Conservation (phyloP, 352 stramenopile species). For the Pythium aquatile region DNA sequence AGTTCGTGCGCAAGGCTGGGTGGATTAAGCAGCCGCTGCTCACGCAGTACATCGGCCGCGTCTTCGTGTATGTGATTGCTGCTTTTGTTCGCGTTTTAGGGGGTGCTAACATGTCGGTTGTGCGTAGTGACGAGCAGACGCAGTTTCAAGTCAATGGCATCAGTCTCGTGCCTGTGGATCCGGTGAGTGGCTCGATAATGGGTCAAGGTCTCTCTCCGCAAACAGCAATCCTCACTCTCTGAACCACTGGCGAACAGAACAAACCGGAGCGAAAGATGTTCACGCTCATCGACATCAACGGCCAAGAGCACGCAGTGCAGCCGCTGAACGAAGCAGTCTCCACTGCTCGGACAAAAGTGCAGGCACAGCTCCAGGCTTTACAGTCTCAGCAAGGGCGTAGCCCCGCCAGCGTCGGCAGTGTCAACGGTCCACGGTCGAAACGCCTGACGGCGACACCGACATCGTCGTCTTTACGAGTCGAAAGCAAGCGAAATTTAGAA, state of each 20-base stretch:
- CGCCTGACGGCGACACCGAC: constrained; percentile 8
- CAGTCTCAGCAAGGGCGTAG: background rate
- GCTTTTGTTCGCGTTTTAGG: background rate
- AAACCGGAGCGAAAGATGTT: constrained; percentile 61
- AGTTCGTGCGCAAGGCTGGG: constrained; percentile 70
- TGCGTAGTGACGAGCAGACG: constrained; percentile 40
- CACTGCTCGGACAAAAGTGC: constrained; percentile 44
- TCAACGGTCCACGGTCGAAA: constrained; percentile 3
- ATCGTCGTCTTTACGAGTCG: background rate
- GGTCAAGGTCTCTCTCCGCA: background rate
- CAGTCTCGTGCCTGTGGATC: constrained; percentile 44
- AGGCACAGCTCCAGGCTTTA: constrained; percentile 16
- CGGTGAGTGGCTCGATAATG: constrained; percentile 27
- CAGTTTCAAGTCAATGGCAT: constrained; percentile 49
- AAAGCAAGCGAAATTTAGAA: background rate
- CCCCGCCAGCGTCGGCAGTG: background rate
- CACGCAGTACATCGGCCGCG: constrained; percentile 68
- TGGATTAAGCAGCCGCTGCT: constrained; percentile 72
- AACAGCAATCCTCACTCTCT: background rate
- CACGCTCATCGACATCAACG: constrained; percentile 51
- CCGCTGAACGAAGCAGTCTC: constrained; percentile 58
- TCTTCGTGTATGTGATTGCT: constrained; percentile 43
- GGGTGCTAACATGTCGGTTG: background rate
- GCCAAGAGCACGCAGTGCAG: constrained; percentile 40
- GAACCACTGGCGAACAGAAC: constrained; percentile 23